phyloP scores from a whole-genome alignment of 192 early-diverging fungal species.

The Obelidium mucronatum region DNA sequence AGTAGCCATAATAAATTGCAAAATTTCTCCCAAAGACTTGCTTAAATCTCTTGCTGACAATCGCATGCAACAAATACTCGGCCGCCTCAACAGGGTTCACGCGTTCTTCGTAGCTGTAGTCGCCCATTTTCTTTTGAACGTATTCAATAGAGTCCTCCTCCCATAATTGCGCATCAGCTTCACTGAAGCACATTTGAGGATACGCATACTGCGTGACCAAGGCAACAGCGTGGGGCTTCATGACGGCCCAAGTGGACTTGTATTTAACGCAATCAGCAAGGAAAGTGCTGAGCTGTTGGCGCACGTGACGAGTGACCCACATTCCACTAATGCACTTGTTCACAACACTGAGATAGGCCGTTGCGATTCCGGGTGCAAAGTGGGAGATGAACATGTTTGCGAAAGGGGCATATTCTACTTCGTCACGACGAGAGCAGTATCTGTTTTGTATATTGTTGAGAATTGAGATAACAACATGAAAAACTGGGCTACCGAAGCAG shows the following conservation, averaged over 20 bases:
- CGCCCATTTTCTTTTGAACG: slow-evolving; percentile 62
- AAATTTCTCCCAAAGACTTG: slow-evolving; percentile 79
- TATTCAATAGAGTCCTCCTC: slow-evolving; percentile 92
- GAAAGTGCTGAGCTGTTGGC: slow-evolving; percentile 77
- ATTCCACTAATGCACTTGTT: slow-evolving; percentile 73
- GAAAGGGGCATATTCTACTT: slow-evolving; percentile 63
- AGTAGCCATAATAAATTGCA: slow-evolving; percentile 80
- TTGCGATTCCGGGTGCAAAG: slow-evolving; percentile 90
- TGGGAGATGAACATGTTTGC: slow-evolving; percentile 84
- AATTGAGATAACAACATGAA: neutral
- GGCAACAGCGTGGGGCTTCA: slow-evolving; percentile 83
- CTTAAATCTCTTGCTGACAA: slow-evolving; percentile 81
- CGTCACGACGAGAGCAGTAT: slow-evolving; percentile 31
- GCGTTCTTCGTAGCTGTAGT: slow-evolving; percentile 79
- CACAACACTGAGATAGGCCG: slow-evolving; percentile 84
- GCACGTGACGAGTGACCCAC: slow-evolving; percentile 77
- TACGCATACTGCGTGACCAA: slow-evolving; percentile 91
- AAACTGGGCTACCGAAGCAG: neutral
- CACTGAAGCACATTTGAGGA: slow-evolving; percentile 89
- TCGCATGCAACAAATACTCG: slow-evolving; percentile 76
- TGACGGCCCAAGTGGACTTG: slow-evolving; percentile 88
- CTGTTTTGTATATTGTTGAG: slow-evolving; percentile 21
- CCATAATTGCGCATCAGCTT: slow-evolving; percentile 90
- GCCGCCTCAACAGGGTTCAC: slow-evolving; percentile 76
- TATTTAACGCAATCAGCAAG: slow-evolving; percentile 85